These are phyloP conservation scores for Sedum album DNA, from an alignment of 164 flowering plant species.

Conservation along the genomic window DNA sequence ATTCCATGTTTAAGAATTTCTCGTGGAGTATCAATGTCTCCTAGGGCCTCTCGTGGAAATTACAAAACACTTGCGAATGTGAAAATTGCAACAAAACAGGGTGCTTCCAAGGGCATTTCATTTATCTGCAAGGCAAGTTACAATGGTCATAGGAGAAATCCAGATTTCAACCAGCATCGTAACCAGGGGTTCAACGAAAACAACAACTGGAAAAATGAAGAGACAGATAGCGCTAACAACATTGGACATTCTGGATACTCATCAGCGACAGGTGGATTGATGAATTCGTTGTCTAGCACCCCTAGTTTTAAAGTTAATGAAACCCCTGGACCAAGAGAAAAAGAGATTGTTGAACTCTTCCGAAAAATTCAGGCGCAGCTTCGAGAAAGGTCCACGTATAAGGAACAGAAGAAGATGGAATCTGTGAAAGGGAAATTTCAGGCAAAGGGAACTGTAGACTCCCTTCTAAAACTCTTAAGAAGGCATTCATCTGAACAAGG, in stretches of 20 bases:
- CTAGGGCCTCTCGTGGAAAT: conserved; percentile 24
- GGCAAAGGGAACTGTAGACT: conserved; percentile 77
- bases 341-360: conserved; percentile 83
- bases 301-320: conserved; percentile 54
- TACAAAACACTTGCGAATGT: conserved; percentile 18
- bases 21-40: conserved; percentile 34
- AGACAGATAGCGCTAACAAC: conserved; percentile 37
- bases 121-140: conserved; percentile 51
- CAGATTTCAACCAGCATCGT: conserved; percentile 66
- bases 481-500: conserved; percentile 72
- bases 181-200: conserved; percentile 43
- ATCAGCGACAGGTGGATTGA: conserved; percentile 59
- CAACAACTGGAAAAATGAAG: conserved; percentile 52
- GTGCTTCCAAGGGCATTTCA: conserved; percentile 23
- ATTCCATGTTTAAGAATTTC: conserved; percentile 53
- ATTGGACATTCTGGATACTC: conserved; percentile 52
- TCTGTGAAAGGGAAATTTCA: conserved; percentile 38
- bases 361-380: conserved; percentile 80
- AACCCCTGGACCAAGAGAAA: conserved; percentile 72
- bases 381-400: conserved; percentile 67
- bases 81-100: conserved; percentile 22
- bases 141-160: conserved; percentile 51
- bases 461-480: conserved; percentile 68
- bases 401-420: conserved; percentile 63
- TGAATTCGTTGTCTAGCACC: conserved; percentile 33